A percentile compares a stretch with the other conserved stretches of the same genome.
Conservation (phyloP, 768 basidiomycete genomes). For the Tubosaeta sp. region DNA sequence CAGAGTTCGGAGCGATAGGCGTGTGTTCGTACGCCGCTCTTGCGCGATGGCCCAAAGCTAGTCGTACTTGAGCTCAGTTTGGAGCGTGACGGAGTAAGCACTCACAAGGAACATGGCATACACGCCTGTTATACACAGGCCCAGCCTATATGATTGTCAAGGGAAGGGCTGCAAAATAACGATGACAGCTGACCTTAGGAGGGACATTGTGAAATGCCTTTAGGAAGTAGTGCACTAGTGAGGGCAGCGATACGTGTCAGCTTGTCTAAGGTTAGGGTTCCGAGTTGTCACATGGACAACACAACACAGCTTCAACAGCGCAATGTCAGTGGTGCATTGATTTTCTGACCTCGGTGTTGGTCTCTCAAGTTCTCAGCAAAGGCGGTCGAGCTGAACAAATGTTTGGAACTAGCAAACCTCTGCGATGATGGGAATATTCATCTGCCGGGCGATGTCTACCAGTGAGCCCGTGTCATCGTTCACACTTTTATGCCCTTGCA, state of each 20-base stretch:
- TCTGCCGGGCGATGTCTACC: too few species aligned
- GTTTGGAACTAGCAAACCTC: too few species aligned
- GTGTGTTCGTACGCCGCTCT: constrained; percentile 67
- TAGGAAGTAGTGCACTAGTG: neutral
- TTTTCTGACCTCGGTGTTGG: too few species aligned
- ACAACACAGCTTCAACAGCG: too few species aligned
- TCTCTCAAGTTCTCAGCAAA: too few species aligned
- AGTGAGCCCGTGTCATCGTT: too few species aligned
- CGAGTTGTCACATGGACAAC: neutral
- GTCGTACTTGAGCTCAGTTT: constrained; percentile 4
- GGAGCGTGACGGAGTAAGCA: constrained; percentile 7
- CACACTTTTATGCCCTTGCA: neutral
- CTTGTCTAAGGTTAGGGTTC: constrained; percentile 15
- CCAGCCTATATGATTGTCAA: constrained; percentile 43
- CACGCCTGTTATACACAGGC: constrained; percentile 78
- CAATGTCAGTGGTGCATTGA: too few species aligned
- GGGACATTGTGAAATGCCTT: constrained; percentile 16
- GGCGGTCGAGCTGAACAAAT: too few species aligned
- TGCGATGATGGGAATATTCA: too few species aligned
- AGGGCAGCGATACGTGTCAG: constrained; percentile 19
- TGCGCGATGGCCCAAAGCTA: constrained; percentile 92
- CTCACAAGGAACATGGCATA: constrained; percentile 90
- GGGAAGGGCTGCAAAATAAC: neutral
- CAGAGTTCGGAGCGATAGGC: neutral
- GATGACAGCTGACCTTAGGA: constrained; percentile 20